phyloP scores from a whole-genome alignment of 805 yeast genomes.

The Saccharomycopsis capsularis region DNA sequence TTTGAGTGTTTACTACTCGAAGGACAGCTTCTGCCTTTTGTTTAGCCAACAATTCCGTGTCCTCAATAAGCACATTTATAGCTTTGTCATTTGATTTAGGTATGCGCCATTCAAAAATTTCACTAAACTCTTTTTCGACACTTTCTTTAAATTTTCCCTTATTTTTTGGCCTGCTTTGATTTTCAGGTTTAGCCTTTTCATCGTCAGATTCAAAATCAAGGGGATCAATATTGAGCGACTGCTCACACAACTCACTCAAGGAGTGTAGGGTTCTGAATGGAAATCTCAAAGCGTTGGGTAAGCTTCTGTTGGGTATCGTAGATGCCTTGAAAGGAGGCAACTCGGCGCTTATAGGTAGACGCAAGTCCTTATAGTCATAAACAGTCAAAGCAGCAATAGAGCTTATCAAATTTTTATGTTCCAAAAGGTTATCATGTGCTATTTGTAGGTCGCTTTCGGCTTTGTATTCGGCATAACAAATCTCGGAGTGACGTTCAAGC shows the following conservation, averaged over 20 bases:
- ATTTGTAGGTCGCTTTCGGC: conserved; percentile 69
- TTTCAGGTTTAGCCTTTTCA: conserved; percentile 8
- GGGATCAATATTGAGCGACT: conserved; percentile 65
- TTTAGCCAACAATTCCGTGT: conserved; percentile 54
- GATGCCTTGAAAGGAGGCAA: background rate
- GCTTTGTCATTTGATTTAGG: conserved; percentile 62
- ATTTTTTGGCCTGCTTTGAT: conserved; percentile 21
- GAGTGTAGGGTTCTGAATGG: conserved; percentile 57
- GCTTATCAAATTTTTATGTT: conserved; percentile 52
- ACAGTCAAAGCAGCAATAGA: conserved; percentile 29
- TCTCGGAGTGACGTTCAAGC: conserved; percentile 83
- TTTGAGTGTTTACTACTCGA: conserved; percentile 65
- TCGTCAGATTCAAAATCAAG: conserved; percentile 43
- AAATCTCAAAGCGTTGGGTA: conserved; percentile 34
- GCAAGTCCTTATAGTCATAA: conserved; percentile 52
- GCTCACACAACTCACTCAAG: conserved; percentile 61
- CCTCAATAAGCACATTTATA: conserved; percentile 52
- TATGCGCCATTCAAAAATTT: conserved; percentile 28
- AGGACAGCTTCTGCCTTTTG: conserved; percentile 64
- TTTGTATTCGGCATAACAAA: conserved; percentile 80
- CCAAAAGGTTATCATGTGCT: conserved; percentile 68
- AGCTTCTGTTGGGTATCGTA: background rate
- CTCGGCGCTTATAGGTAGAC: conserved; percentile 33
- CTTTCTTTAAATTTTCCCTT: conserved; percentile 19
- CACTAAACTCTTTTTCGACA: conserved; percentile 12